A percentile compares a stretch with the other conserved stretches of the same genome.
Conservation (phyloP, 495 filamentous ascomycete genomes). For the Trichocladium antarcticum region DNA sequence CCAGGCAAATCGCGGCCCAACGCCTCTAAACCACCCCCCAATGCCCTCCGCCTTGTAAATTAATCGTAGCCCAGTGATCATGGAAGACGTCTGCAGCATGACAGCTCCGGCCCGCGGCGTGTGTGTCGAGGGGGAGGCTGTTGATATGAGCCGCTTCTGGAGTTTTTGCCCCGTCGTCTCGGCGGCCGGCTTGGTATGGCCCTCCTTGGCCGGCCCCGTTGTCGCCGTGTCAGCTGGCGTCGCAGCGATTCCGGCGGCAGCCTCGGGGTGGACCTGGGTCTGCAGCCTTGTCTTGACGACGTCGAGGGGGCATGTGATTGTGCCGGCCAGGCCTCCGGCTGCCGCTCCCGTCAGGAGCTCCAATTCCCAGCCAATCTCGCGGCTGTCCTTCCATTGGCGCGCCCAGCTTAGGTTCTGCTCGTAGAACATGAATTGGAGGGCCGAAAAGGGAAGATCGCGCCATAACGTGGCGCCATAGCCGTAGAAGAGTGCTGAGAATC, state of each 20-base stretch:
- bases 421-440: conserved; percentile 94
- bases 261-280: conserved; percentile 62
- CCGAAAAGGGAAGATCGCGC: conserved; percentile 90
- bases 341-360: conserved; percentile 83
- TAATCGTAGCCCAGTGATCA: conserved; percentile 69
- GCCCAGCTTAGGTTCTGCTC: conserved; percentile 83
- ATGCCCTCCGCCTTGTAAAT: conserved; percentile 86
- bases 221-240: not conserved
- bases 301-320: conserved; percentile 89
- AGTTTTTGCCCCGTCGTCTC: conserved; percentile 26
- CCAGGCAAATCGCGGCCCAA: conserved; percentile 91
- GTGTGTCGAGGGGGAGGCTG: conserved; percentile 70
- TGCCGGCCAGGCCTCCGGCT: conserved; percentile 89
- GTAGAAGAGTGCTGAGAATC: conserved; percentile 74
- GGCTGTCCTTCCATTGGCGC: conserved; percentile 52
- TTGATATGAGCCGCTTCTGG: conserved; percentile 64
- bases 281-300: conserved; percentile 98
- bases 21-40: conserved; percentile 85
- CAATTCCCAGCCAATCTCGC: conserved; percentile 70
- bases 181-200: conserved; percentile 9
- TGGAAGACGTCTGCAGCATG: conserved; percentile 75
- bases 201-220: conserved; percentile 6
- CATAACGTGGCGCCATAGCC: conserved; percentile 92
- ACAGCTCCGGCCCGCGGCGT: conserved; percentile 61
- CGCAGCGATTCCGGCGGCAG: conserved; percentile 2